Percentiles rank a stretch among this genome's conserved stretches.
Conservation (phyloP, 108 stramenopile genomes). For the Discostella pseudostelligera region DNA sequence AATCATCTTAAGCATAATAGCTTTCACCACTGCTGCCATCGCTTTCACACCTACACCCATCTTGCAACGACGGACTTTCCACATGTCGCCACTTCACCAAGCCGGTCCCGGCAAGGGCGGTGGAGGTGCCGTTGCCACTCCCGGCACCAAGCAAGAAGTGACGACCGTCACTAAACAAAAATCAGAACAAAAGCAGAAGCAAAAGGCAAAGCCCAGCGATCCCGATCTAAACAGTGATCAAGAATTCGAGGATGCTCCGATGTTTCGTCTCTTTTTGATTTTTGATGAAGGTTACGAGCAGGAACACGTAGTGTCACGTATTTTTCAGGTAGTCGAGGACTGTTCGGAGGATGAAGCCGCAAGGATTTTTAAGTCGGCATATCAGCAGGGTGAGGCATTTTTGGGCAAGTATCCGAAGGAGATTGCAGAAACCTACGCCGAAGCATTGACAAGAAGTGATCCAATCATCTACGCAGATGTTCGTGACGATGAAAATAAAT, state of each 20-base stretch:
- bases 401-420: slow-evolving; percentile 84
- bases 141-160: slow-evolving; percentile 51
- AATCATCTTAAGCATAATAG: slow-evolving; percentile 10
- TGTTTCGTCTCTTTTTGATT: slow-evolving; percentile 85
- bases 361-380: slow-evolving; percentile 63
- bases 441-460: slow-evolving; percentile 79
- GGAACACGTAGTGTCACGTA: slow-evolving; percentile 79
- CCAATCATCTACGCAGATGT: slow-evolving; percentile 88
- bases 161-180: slow-evolving; percentile 56
- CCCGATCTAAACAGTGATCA: slow-evolving; percentile 60
- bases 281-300: slow-evolving; percentile 87
- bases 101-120: slow-evolving; percentile 47
- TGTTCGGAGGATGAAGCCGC: slow-evolving; percentile 73
- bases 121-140: slow-evolving; percentile 76
- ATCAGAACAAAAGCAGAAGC: slow-evolving; percentile 34
- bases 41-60: slow-evolving; percentile 28
- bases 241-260: slow-evolving; percentile 88
- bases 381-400: slow-evolving; percentile 71
- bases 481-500: slow-evolving; percentile 54
- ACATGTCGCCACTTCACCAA: slow-evolving; percentile 14
- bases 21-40: slow-evolving; percentile 15
- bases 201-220: slow-evolving; percentile 49
- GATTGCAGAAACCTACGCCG: slow-evolving; percentile 77
- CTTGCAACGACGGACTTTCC: slow-evolving; percentile 8
- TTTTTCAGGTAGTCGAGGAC: slow-evolving; percentile 75